Percentiles rank a stretch among this genome's conserved stretches.
Evolutionary conservation across 805 yeast genomes (phyloP).

Genomic region (Yarrowia yakushimensis): DNA sequence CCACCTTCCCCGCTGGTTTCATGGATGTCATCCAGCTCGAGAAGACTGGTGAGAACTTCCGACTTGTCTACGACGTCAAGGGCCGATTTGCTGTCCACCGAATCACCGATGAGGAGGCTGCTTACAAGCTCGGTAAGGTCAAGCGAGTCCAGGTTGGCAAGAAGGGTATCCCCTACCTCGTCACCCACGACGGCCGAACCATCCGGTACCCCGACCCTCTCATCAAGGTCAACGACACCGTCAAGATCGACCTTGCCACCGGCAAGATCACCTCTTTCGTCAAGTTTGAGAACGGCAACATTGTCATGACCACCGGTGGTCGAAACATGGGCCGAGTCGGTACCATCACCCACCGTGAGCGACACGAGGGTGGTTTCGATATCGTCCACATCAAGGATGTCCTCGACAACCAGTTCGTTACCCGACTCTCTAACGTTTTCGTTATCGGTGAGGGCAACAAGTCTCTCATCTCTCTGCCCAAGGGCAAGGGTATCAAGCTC

Average conservation of each 20-base stretch:
- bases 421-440: slow-evolving; percentile 91
- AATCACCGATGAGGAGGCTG: slow-evolving; percentile 97
- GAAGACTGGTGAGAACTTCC: slow-evolving; percentile 99
- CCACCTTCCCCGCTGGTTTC: slow-evolving; percentile 99
- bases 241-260: slow-evolving; percentile 91
- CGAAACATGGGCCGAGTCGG: slow-evolving; percentile 98
- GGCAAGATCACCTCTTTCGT: slow-evolving; percentile 90
- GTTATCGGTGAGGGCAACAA: slow-evolving; percentile 93
- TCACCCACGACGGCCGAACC: slow-evolving; percentile 99
- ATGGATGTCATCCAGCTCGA: slow-evolving; percentile 97
- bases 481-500: slow-evolving; percentile 98
- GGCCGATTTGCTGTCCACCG: slow-evolving; percentile 99
- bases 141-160: slow-evolving; percentile 98
- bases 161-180: slow-evolving; percentile 97
- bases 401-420: slow-evolving; percentile 90
- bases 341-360: slow-evolving; percentile 92
- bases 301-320: slow-evolving; percentile 95
- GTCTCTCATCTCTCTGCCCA: slow-evolving; percentile 92
- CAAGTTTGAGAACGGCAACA: slow-evolving; percentile 88
- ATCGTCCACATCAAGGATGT: slow-evolving; percentile 95
- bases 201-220: slow-evolving; percentile 98
- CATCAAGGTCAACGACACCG: slow-evolving; percentile 96
- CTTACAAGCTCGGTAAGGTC: slow-evolving; percentile 97
- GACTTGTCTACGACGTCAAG: slow-evolving; percentile 96
- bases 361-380: slow-evolving; percentile 98